Base-by-base conservation (phyloP, 345 rosid genomes). In the Populus alba region DNA sequence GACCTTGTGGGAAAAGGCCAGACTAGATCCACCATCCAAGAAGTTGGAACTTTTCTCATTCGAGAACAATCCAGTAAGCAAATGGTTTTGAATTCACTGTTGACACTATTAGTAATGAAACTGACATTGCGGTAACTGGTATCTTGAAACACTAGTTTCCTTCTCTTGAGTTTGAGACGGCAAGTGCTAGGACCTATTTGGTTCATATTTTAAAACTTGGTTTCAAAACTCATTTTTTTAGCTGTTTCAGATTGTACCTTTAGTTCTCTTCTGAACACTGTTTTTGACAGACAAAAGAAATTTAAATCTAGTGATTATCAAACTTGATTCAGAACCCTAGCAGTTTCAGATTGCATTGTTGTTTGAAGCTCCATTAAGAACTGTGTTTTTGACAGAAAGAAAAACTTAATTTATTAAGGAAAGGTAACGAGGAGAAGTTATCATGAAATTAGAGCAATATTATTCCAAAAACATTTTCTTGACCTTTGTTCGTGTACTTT, bases 11-110 rank as follows among this genome's bases (percentile, higher is more conserved):
- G 94, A 89, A 73, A 91, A 87, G 81, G 94, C 96, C 57, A 72
- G 72, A 68, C 37, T 18, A 45, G 87, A 86, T 25, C 83, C 83
- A 5, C 96, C 90, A 33, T 86, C 91, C 29, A 81, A 82, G 85
- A 87, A 85, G 87, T 81, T 91, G 74, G 90, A 91, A 84, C 90
- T 93, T 77, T 93, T 90, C 86, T 91, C 98, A 16, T 90, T 85
- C 74, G 96, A 93, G 82, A 93, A 90, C 83, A 87, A 90, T 83
- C 89, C 87, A 27, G 98, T 90, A 86, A 83, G 87, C 43, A 59
- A 65, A 38, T 61, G 16, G 8, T 62, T 76, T 66, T 41, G 27
- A 33, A 38, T n/a, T 4, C 23, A 23, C 31, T 74, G 53, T 33
- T 17, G 68, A 61, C n/a, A 3, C 27, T 27, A 27, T 27, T 27